Percentiles rank a stretch among this genome's conserved stretches.
phyloP scores from a whole-genome alignment of 768 basidiomycete species.

The Leccinum arenicola region DNA sequence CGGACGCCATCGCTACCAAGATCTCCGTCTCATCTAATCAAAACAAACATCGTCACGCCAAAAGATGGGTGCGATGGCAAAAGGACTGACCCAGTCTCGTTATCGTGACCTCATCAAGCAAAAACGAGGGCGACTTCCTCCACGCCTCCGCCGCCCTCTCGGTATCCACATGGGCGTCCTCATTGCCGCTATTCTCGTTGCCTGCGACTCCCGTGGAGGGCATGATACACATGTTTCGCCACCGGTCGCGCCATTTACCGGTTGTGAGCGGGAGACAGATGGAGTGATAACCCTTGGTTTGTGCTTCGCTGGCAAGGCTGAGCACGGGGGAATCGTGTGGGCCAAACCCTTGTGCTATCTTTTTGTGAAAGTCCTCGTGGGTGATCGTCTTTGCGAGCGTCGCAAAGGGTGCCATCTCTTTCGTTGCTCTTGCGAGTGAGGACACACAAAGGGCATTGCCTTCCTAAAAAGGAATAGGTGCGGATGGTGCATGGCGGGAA shows the following conservation, averaged over 20 bases:
- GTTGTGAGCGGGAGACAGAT: conserved; percentile 90
- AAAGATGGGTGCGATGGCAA: conserved; percentile 8
- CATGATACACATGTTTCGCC: conserved; percentile 85
- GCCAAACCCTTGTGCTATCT: conserved; percentile 10
- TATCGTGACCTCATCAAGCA: conserved; percentile 83
- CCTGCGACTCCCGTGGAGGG: conserved; percentile 38
- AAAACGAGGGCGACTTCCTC: conserved; percentile 79
- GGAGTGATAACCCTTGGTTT: conserved; percentile 66
- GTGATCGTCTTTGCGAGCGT: conserved; percentile 28
- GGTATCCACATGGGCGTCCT: conserved; percentile 39
- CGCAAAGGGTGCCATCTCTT: conserved; percentile 29
- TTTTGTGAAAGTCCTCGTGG: conserved; percentile 40
- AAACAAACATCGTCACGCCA: conserved; percentile 9
- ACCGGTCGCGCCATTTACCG: conserved; percentile 79
- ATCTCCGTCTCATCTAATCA: conserved; percentile 68
- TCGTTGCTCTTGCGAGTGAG: neutral
- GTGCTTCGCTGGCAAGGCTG: conserved; percentile 48
- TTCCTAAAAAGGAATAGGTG: neutral
- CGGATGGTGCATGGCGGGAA: neutral
- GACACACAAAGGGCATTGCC: neutral
- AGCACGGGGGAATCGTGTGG: conserved; percentile 49
- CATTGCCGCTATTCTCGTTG: conserved; percentile 18
- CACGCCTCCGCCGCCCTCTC: conserved; percentile 79
- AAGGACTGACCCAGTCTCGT: conserved; percentile 63
- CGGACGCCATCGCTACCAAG: conserved; percentile 75